A percentile compares a stretch with the other conserved stretches of the same genome.
Conservation (phyloP, 179 eudicot genomes). For the Carnegiea gigantea region DNA sequence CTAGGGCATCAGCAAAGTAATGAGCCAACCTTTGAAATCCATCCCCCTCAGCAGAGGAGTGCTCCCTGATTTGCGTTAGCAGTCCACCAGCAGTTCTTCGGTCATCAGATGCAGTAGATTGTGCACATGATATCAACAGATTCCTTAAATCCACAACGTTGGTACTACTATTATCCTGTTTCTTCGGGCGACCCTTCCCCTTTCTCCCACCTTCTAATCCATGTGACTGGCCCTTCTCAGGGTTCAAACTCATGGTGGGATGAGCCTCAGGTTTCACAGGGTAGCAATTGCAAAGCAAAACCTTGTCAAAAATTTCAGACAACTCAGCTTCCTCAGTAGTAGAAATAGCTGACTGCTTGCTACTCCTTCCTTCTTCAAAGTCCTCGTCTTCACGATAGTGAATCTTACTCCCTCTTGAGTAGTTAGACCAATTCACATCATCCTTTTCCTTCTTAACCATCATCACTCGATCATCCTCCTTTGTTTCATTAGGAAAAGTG, state of each 20-base stretch:
- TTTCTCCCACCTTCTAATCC: conserved; percentile 23
- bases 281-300: conserved; percentile 42
- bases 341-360: conserved; percentile 65
- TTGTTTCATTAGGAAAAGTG: conserved; percentile 41
- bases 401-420: conserved; percentile 48
- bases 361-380: conserved; percentile 56
- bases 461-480: conserved; percentile 17
- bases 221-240: conserved; percentile 9
- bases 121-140: conserved; percentile 62
- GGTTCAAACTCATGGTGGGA: conserved; percentile 11
- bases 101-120: conserved; percentile 74
- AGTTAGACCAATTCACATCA: conserved; percentile 30
- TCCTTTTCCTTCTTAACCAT: conserved; percentile 47
- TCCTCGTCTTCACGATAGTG: conserved; percentile 53
- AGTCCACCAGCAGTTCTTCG: conserved; percentile 51
- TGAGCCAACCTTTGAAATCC: conserved; percentile 55
- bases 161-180: conserved; percentile 30
- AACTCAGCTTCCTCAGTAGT: conserved; percentile 48
- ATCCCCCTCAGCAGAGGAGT: conserved; percentile 62
- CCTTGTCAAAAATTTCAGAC: conserved; percentile 68
- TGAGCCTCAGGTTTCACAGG: conserved; percentile 19
- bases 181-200: conserved; percentile 39
- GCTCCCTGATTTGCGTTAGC: conserved; percentile 58
- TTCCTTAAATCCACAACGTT: conserved; percentile 61
- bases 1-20: conserved; percentile 50